These are phyloP conservation scores for Leucogyrophana mollusca DNA, from an alignment of 768 basidiomycete species.

Conservation along the genomic window DNA sequence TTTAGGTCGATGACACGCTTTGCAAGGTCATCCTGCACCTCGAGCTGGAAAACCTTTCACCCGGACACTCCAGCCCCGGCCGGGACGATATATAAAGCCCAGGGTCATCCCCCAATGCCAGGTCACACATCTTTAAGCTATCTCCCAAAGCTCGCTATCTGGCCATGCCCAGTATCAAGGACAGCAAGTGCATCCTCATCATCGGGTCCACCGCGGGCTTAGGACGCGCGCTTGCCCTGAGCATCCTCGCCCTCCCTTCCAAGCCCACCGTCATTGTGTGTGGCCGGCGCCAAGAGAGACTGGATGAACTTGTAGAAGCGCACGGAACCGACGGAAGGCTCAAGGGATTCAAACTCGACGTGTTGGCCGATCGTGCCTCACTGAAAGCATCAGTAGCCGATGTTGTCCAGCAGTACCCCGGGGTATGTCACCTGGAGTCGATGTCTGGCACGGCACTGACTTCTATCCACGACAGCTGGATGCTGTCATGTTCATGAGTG, in stretches of 20 bases:
- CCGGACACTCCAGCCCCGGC: too few species aligned
- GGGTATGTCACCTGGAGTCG: conserved; percentile 33
- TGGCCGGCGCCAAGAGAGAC: conserved; percentile 50
- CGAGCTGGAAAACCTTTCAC: too few species aligned
- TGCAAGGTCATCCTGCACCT: too few species aligned
- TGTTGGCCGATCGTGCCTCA: conserved; percentile 35
- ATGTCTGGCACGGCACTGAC: background rate
- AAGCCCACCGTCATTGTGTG: conserved; percentile 49
- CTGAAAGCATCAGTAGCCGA: conserved; percentile 42
- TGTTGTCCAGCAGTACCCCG: conserved; percentile 44
- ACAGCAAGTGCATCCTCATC: conserved; percentile 50
- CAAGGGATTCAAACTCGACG: conserved; percentile 42
- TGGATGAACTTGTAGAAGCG: conserved; percentile 43
- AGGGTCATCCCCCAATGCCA: too few species aligned
- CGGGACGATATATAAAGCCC: too few species aligned
- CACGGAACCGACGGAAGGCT: conserved; percentile 30
- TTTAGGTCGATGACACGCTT: too few species aligned
- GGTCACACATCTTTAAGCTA: too few species aligned
- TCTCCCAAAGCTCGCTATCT: too few species aligned
- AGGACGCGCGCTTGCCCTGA: conserved; percentile 53
- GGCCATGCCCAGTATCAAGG: conserved; percentile 36
- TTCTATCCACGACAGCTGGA: conserved; percentile 44
- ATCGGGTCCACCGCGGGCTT: conserved; percentile 59
- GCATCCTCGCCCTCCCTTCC: conserved; percentile 45
- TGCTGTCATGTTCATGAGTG: conserved; percentile 51